Evolutionary conservation across 2,329 filamentous ascomycete species (phyloP), one percentile per base, ranked within the genome.

Genomic region (Aurifilum marmelostoma): DNA sequence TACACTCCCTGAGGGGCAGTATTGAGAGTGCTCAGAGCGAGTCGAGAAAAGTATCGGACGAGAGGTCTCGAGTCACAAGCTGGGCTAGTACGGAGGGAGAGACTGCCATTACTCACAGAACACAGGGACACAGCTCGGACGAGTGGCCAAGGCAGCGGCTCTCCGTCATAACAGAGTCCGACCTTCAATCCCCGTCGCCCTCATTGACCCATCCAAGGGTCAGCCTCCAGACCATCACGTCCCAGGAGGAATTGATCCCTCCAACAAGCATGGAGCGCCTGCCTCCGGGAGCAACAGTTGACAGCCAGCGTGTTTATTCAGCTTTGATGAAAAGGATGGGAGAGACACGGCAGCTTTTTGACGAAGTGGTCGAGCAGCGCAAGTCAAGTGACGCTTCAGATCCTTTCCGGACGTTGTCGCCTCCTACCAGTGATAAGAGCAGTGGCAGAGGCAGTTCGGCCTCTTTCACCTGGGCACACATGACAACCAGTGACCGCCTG

Each of bases 11-110:
- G 47, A 80, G 84, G 72, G 87, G 86, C 1, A 89, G 88, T 71
- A 73, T 88, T 6, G 85, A 85, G 69, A 88, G 83, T 69, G 72
- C 85, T 2, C 73, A 72, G 29, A 83, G 79, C 66, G 80, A 81
- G 41, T 16, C 9, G 7, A 77, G 77, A 54, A 78, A 78, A 64
- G 74, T 74, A 1, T 80, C 78, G 18, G 84, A 87, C 52, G 84
- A 88, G 27, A 86, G 81, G 72, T 91, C 89, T n/a, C 81, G 90
- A 29, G 87, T 92, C 64, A 92, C 90, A 1, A 93, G 91, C 76
- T 93, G 91, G 91, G 86, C 86, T 5, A 87, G 88, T 71, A 91
- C 90, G 0, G 87, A 86, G 1, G 82, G 83, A 1, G 84, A 84
- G 68, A 88, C 86, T 2, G 84, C 86, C 2, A 78, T 83, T 7